phyloP scores from a whole-genome alignment of 108 stramenopile species.

The Mayamaea pseudoterrestris region DNA sequence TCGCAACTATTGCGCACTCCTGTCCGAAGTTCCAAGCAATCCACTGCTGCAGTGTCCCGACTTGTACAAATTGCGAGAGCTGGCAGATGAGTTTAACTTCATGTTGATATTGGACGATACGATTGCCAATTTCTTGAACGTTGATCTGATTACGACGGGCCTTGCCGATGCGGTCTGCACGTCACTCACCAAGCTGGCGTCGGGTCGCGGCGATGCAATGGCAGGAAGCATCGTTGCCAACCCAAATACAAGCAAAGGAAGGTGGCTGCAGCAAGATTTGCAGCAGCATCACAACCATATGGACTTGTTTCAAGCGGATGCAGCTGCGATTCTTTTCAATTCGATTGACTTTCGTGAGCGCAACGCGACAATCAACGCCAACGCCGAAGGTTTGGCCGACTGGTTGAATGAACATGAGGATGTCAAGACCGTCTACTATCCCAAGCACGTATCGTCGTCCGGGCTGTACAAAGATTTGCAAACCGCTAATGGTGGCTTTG shows the following conservation, averaged over 20 bases:
- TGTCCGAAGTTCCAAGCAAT: conserved; percentile 68
- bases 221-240: conserved; percentile 44
- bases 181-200: conserved; percentile 52
- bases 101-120: conserved; percentile 57
- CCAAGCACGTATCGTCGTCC: conserved; percentile 25
- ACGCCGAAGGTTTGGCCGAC: conserved; percentile 30
- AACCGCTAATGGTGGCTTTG: conserved; percentile 23
- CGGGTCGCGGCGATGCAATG: conserved; percentile 60
- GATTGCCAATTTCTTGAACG: conserved; percentile 59
- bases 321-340: conserved; percentile 27
- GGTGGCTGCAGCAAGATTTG: conserved; percentile 40
- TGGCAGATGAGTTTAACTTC: conserved; percentile 44
- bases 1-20: conserved; percentile 20
- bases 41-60: conserved; percentile 56
- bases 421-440: conserved; percentile 42
- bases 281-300: conserved; percentile 18
- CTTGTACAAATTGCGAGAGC: conserved; percentile 22
- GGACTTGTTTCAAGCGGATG: conserved; percentile 32
- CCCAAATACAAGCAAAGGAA: conserved; percentile 32
- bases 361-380: conserved; percentile 43
- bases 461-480: conserved; percentile 2
- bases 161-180: conserved; percentile 55
- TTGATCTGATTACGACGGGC: conserved; percentile 38
- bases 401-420: conserved; percentile 29
- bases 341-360: conserved; percentile 36